Evolutionary conservation across 1,284 basidiomycete species (phyloP).

Genomic region (Stygiomarasmius scandens): DNA sequence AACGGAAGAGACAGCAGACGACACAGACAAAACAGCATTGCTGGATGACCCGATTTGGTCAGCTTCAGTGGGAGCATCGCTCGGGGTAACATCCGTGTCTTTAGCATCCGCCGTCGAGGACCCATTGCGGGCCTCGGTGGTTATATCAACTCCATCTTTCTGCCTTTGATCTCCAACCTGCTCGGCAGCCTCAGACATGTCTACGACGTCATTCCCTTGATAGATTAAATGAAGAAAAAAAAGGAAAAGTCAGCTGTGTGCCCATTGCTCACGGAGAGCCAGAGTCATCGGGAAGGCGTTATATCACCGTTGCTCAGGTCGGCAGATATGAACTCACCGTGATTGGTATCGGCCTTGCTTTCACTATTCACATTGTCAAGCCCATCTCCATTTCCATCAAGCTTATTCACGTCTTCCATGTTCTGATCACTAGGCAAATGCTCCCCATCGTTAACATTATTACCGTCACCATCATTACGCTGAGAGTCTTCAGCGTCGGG

Average conservation of each 20-base stretch:
- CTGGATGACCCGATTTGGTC: conserved; percentile 34
- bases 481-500: conserved; percentile 22
- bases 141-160: not conserved
- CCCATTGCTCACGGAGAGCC: conserved; percentile 27
- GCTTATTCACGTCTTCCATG: conserved; percentile 39
- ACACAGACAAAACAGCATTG: conserved; percentile 49
- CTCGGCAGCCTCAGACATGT: conserved; percentile 28
- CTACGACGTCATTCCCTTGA: conserved; percentile 56
- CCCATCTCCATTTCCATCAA: conserved; percentile 21
- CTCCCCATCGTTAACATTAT: conserved; percentile 45
- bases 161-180: not conserved
- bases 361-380: not conserved
- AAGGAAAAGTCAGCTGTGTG: conserved; percentile 58
- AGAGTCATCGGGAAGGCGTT: not conserved
- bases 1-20: conserved; percentile 32
- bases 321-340: not conserved
- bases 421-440: conserved; percentile 47
- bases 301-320: not conserved
- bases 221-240: conserved; percentile 31
- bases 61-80: conserved; percentile 42
- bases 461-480: conserved; percentile 38
- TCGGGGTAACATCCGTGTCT: conserved; percentile 28
- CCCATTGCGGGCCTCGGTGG: conserved; percentile 18
- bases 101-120: conserved; percentile 17
- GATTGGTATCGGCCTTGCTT: not conserved